phyloP scores from a whole-genome alignment of 495 filamentous ascomycete genomes.

The Penicillium bovifimosum region DNA sequence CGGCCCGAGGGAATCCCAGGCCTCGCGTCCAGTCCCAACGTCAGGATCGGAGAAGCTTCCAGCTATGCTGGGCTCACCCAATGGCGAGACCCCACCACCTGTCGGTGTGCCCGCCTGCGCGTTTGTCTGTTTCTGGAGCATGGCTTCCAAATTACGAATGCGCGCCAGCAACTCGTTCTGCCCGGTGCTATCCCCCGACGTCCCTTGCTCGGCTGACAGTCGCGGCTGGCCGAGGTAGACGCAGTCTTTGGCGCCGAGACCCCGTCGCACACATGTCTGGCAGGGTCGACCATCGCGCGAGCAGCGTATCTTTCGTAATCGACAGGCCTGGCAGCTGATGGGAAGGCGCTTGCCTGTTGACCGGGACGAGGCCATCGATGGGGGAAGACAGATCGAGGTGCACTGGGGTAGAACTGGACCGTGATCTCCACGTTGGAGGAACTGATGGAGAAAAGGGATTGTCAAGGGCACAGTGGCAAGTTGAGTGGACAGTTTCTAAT shows the following conservation, averaged over 20 bases:
- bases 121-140: constrained; percentile 33
- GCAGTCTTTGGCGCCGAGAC: constrained; percentile 38
- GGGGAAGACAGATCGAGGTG: background rate
- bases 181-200: constrained; percentile 20
- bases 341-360: constrained; percentile 35
- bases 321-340: constrained; percentile 41
- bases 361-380: constrained; percentile 25
- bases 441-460: background rate
- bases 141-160: constrained; percentile 36
- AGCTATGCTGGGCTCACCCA: constrained; percentile 26
- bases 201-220: constrained; percentile 30
- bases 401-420: background rate
- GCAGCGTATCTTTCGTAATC: constrained; percentile 38
- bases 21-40: constrained; percentile 14
- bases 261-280: constrained; percentile 37
- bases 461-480: background rate
- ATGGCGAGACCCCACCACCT: constrained; percentile 25
- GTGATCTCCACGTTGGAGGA: background rate
- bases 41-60: constrained; percentile 33
- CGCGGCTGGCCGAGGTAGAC: constrained; percentile 39
- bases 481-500: background rate
- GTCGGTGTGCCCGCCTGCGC: constrained; percentile 17
- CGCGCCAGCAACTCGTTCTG: constrained; percentile 34
- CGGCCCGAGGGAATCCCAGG: constrained; percentile 15
- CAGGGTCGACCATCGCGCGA: constrained; percentile 39